Evolutionary conservation across 129 eudicot species (phyloP).

Genomic region (Flaveria trinervia): DNA sequence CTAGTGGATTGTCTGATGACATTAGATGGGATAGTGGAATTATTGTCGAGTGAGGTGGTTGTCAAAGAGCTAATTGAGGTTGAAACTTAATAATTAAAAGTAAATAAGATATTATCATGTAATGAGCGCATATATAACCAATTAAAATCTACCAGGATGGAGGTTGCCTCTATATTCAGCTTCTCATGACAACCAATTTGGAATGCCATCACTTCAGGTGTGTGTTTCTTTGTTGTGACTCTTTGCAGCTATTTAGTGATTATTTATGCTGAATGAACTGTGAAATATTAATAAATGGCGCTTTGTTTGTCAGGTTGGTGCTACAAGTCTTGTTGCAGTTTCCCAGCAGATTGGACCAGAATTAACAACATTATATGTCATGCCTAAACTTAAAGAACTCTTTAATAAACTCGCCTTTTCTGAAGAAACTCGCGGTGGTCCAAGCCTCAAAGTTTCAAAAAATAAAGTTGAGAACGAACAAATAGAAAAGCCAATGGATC

Average conservation of each 20-base stretch:
- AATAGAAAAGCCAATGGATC: slow-evolving; percentile 65
- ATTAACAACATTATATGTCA: slow-evolving; percentile 72
- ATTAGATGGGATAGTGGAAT: slow-evolving; percentile 65
- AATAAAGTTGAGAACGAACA: slow-evolving; percentile 45
- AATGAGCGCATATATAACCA: neutral
- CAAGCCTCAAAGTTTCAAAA: slow-evolving; percentile 43
- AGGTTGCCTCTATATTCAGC: slow-evolving; percentile 65
- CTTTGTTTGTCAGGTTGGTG: slow-evolving; percentile 65
- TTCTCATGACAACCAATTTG: slow-evolving; percentile 66
- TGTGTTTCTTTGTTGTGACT: slow-evolving; percentile 21
- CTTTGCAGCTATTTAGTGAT: neutral
- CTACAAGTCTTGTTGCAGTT: slow-evolving; percentile 70
- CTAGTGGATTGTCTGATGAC: slow-evolving; percentile 75
- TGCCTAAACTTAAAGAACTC: slow-evolving; percentile 85
- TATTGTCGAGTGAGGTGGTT: slow-evolving; percentile 58
- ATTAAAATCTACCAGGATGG: slow-evolving; percentile 53
- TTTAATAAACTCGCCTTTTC: slow-evolving; percentile 90
- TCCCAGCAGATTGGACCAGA: slow-evolving; percentile 95
- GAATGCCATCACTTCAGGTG: slow-evolving; percentile 79
- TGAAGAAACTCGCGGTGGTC: slow-evolving; percentile 52
- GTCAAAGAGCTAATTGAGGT: slow-evolving; percentile 93
- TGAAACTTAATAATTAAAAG: slow-evolving; percentile 6
- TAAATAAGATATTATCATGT: neutral
- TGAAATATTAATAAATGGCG: neutral
- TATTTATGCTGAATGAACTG: neutral